Base-by-base conservation (phyloP, 2,329 filamentous ascomycete genomes). In the Scytalidium sp. region DNA sequence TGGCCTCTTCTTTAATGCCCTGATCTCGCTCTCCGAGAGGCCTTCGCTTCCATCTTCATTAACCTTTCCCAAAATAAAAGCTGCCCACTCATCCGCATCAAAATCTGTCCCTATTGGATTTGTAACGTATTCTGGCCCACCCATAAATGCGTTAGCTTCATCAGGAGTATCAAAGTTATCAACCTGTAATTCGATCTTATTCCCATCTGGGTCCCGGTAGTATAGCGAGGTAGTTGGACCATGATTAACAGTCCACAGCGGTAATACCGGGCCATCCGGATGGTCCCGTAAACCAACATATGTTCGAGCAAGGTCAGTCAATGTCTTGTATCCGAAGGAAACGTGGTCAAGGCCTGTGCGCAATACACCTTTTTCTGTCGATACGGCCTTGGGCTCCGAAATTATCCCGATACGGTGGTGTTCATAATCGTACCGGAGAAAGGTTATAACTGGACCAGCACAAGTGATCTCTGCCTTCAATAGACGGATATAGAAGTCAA, bases 151-250 rank as follows among this genome's bases (percentile, higher is more conserved):
- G 1, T 54, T 67, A 0, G 70, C 67, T 27, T 73, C 73, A 19
- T 66, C 64, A 1, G 50, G 50, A 0, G 60, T 66, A 5, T 66
- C 64, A 46, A 74, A 73, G 44, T 70, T 72, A 49, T 75, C 71
- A 2, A 75, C 69, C 55, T 77, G 73, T 3, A 66, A 69, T 62
- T 78, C 76, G 23, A 78, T 46, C 55, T 63, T 53, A 58, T 77
- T 78, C 13, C 73, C 71, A 56, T 78, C 74, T 4, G 74, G 75
- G 57, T 78, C 75, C 8, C 53, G 50, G 56, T 77, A 78, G 58
- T 78, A 78, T 36, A 78, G 69, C 54, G 66, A 70, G 0, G 66
- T 73, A 2, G 70, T 77, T 2, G 67, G 64, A 3, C 75, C 75
- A 56, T 79, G 75, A 56, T 78, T 75, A 27, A 75, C 64, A 50